A percentile compares a stretch with the other conserved stretches of the same genome.
These are phyloP conservation scores for Rhipidocladum racemiflorum DNA, from an alignment of 176 grass and related monocot species.

Conservation along the genomic window DNA sequence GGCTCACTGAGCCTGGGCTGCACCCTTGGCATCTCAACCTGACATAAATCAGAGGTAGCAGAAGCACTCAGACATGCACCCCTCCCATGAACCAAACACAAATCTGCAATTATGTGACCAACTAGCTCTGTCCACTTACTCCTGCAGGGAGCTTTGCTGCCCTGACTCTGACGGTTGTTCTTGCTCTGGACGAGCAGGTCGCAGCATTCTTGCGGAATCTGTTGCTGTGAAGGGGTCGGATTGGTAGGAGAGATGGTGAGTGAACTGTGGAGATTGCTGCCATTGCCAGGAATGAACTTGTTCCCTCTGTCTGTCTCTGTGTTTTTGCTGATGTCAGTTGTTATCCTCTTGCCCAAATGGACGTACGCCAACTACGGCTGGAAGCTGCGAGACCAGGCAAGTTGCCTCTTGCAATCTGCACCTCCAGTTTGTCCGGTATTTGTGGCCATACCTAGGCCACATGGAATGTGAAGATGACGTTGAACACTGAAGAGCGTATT, in stretches of 20 bases:
- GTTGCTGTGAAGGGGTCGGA: neutral
- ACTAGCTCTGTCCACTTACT: slow-evolving; percentile 27
- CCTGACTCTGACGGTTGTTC: slow-evolving; percentile 24
- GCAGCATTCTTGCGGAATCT: neutral
- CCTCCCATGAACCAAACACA: neutral
- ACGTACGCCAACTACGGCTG: neutral
- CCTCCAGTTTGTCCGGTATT: neutral
- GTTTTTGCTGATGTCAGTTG: neutral
- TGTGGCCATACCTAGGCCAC: neutral
- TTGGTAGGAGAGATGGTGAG: neutral
- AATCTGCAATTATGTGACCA: neutral
- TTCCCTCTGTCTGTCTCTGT: neutral
- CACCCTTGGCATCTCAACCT: slow-evolving; percentile 57
- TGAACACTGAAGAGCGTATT: too few relatives aligned
- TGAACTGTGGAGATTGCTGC: neutral
- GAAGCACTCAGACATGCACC: neutral
- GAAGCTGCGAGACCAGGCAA: neutral
- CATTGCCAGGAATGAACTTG: neutral
- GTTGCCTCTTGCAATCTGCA: neutral
- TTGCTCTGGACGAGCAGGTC: slow-evolving; percentile 5
- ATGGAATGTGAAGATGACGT: neutral
- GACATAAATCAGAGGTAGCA: neutral
- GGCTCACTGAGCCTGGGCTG: slow-evolving; percentile 70
- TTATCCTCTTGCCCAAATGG: slow-evolving; percentile 7
- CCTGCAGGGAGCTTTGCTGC: slow-evolving; percentile 71